Base-by-base conservation (phyloP, 768 basidiomycete species). In the Pleurotus salmoneostramineus region DNA sequence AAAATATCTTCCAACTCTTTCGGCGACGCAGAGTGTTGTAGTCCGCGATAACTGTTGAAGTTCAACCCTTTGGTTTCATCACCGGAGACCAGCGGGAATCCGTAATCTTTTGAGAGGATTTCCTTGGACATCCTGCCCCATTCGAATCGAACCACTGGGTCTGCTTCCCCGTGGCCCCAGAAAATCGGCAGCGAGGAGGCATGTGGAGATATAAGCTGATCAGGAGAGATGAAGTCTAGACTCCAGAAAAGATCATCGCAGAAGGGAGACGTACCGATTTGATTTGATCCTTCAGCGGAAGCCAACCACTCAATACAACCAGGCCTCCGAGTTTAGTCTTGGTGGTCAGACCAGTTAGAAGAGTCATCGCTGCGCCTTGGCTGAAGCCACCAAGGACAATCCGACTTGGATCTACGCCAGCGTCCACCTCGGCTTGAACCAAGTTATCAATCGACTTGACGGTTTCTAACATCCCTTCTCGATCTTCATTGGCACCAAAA, bases 381-480 rank as follows among this genome's bases (percentile, higher is more conserved):
- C 70, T 74, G 62, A 82, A 77, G 4, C 82, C 82, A 14, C 81
- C 81, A 1, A 83, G 61, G 2, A 80, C 69, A 52, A 82, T 76
- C 56, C 76, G 70, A 47, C 71, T 67, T 32, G 75, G 65, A 33
- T 73, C 69, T 27, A 79, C 72, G 2, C 75, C 76, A 6, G 69
- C 66, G 36, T 76, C 76, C 12, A 78, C 68, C 57, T 82, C 74
- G 11, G 67, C 68, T 3, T 70, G 65, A 57, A 84, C 72, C 43
- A 83, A 61, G 3, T 63, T 57, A 45, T 77, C 71, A 55, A 83
- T 61, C 1, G 69, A 57, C 6, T 63, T 62, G 5, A 74, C 69
- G 8, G 75, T 72, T 0, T 68, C 49, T 12, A 74, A 63, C 61
- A 83, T 70, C n/a, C 82, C 81, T 7, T 63, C 77, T 61, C 65